Evolutionary conservation across 495 filamentous ascomycete species (phyloP), one percentile per base, ranked within the genome.

Genomic region (Aspergillus bertholletiae): DNA sequence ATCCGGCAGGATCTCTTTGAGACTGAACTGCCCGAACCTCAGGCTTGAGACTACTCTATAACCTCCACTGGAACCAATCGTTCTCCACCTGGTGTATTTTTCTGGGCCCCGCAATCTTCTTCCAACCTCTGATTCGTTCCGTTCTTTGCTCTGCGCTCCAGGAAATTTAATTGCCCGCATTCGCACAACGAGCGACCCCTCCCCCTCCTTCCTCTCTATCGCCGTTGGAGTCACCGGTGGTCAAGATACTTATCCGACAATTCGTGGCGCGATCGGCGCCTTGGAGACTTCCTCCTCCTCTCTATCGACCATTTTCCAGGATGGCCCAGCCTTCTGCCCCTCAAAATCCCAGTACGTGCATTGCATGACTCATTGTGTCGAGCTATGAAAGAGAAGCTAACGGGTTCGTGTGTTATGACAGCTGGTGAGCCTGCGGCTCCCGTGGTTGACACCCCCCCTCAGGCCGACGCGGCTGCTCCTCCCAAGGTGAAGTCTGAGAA

Each of bases 401-500:
- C 60, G 32, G 49, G 43, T 7, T 6, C 13, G 18, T 26, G 37
- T 22, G 50, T 27, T 21, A 15, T 24, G 57, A 51, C 54, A 84
- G 80, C 77, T 67, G 76, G 80, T 62, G 80, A 80, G 58, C 66
- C 76, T 45, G 74, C 80, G 48, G 80, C 76, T 61, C 74, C 80
- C 56, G 62, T 72, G 50, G 73, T 73, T 51, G 72, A 73, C 26
- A 61, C 59, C 8, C 74, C 80, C 12, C 74, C 81, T 41, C 68
- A 75, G 15, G 66, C 75, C 50, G 69, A 80, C n/a, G 61, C 66
- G 24, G 71, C 28, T 35, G 72, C 55, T 35, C 64, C 65, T 59
- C 60, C 73, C 50, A 84, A 83, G 69, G 79, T 84, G 62, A 84
- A 86, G 73, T 78, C 70, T 46, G 80, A 81, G 64, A 84, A 82